Evolutionary conservation across 2,329 filamentous ascomycete species (phyloP), one percentile per base, ranked within the genome.

Genomic region (Curvularia sp.): DNA sequence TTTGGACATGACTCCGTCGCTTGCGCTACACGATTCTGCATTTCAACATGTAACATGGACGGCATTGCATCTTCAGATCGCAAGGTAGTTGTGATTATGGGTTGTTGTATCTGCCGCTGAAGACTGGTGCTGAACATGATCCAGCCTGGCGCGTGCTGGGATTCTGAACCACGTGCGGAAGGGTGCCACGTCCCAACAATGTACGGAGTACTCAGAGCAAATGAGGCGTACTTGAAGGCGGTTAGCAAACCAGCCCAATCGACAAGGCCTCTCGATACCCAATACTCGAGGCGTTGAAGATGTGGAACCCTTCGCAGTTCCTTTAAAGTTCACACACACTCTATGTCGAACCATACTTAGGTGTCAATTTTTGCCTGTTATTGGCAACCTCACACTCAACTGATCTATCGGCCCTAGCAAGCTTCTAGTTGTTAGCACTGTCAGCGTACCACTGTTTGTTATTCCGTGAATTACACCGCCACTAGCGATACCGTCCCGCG

Each of bases 51-150:
- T 22, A 47, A 26, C 50, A 20, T 10, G 31, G 51, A 58, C 22
- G 50, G 46, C 48, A 49, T 20, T 51, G 57, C 58, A 48, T 55
- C 54, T 61, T 38, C 26, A 60, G 41, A 42, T 30, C 44, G 38
- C 24, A 22, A 15, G 51, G 53, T 35, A 47, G 50, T 52, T 15
- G 15, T 38, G 59, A 57, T 58, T 58, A 53, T 56, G 46, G 43
- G 53, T 60, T 59, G 59, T 61, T 63, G 65, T 60, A 65, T 58
- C 5, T 49, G 42, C 49, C 24, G 30, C 41, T 60, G 47, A 24
- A 26, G 49, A 44, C 60, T 46, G 42, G 53, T 61, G 59, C 62
- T 55, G 48, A 55, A 39, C 24, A 42, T 35, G 49, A 51, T 53
- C 43, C n/a, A 57, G 57, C 28, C 47, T 10, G 51, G 57, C 47